Base-by-base conservation (phyloP, 1,284 basidiomycete genomes). In the Leccinum fallax region DNA sequence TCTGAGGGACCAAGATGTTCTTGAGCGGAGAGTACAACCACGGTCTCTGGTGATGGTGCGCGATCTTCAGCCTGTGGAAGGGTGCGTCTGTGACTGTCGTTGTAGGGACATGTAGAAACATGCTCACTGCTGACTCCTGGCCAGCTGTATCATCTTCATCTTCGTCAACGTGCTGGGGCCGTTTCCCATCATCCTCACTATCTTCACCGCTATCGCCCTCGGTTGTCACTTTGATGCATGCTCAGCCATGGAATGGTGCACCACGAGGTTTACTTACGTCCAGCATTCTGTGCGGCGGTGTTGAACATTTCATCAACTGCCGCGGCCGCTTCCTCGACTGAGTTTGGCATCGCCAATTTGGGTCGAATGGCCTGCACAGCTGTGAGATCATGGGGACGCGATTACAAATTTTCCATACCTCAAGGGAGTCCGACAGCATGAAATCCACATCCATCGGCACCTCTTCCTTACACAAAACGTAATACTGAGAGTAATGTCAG, bases 361-460 rank as follows among this genome's bases (percentile, higher is more conserved):
- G 94, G 93, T 62, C 94, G 83, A 34, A 97, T 81, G 53, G 90
- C 88, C 92, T 94, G 66, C 9, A 63, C 16, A 60, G 26, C 19
- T 32, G 55, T 66, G 58, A 69, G 56, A 28, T 56, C 55, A 49
- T 58, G n/a, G 21, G 56, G 38, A 53, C 24, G 54, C 48, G 57
- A 30, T 49, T n/a, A 49, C 24, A 34, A 58, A 30, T 59, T 38
- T 40, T 15, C 64, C 78, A 69, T 67, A 92, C 93, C 80, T 98
- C 96, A 11, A 98, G 77, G 1, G 96, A 97, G 74, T 98, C 97
- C 2, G 88, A 87, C 9, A 98, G 77, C 94, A 98, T 97, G 74
- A 98, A 99, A 62, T 97, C 96, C 16, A 98, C 90, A 63, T 99
- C 97, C 93, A 98, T 97, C 0, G 97, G 92, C 48, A 97, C 75